Evolutionary conservation across 768 basidiomycete species (phyloP), one percentile per base, ranked within the genome.

Genomic region (Harrya chromipes): DNA sequence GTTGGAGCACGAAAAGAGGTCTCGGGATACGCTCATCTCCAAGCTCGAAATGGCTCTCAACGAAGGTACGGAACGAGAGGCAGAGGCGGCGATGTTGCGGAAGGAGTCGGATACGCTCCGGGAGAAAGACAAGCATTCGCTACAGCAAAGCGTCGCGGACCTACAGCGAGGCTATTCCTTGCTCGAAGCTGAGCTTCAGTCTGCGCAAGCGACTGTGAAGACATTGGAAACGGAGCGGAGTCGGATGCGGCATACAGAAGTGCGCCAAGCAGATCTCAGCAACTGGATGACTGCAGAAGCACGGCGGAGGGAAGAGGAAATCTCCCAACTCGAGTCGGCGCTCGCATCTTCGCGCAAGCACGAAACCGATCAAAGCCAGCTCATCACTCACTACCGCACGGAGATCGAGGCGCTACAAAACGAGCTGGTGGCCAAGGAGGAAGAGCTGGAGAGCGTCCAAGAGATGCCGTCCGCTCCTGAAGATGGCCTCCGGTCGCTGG

Each of bases 391-490:
- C 48, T 81, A 83, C 6, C 81, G 82, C 52, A 76, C 78, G 47
- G 90, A 91, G 60, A 76, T 87, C 49, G 89, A 91, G 69, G 52
- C 68, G n/a, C 76, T 90, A 29, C 82, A 82, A 17, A 67, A 72
- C 44, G 86, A 90, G 53, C 65, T 89, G 26, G 65, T 64, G 37
- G 70, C 73, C 46, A 84, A 82, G 57, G 84, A 87, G 41, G 78
- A 84, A 46, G 87, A 91, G 63, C 68, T 89, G 47, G 78, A 82
- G 54, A 75, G 72, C 34, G 72, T 86, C 12, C 71, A 66, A 36
- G 70, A 69, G 31, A 70, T 77, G 21, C 71, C 76, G 23, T 69
- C 78, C 3, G 60, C 70, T 0, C 61, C 64, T n/a, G 62, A 36
- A 7, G 49, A 71, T 4, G 65, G 64, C 2, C 66, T 78, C 24